phyloP scores from a whole-genome alignment of 2,329 filamentous ascomycete species.

The Aspergillus transmontanensis region DNA sequence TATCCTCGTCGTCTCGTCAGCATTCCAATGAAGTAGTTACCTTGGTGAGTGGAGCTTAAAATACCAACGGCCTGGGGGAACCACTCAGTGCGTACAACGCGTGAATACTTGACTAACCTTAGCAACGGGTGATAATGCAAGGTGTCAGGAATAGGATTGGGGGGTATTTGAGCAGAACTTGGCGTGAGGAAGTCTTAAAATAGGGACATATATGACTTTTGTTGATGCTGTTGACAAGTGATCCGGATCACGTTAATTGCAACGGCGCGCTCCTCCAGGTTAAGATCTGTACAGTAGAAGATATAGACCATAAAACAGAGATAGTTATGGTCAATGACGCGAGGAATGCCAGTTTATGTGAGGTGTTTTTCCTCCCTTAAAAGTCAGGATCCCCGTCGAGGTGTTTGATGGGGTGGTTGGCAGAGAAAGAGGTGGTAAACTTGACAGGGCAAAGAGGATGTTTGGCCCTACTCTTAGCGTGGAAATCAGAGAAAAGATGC shows the following conservation, averaged over 20 bases:
- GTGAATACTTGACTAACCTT: conserved; percentile 35
- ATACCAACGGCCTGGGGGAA: conserved; percentile 33
- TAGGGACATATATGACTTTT: conserved; percentile 27
- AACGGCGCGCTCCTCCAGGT: conserved; percentile 14
- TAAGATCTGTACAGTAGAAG: conserved; percentile 4
- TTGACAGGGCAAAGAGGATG: conserved; percentile 43
- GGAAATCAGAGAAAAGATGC: conserved; percentile 37
- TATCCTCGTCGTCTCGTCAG: conserved; percentile 33
- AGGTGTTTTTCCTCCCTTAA: neutral
- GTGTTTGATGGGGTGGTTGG: conserved; percentile 20
- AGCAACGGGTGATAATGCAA: conserved; percentile 26
- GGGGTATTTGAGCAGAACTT: conserved; percentile 22
- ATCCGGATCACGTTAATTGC: conserved; percentile 24
- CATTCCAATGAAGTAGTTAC: conserved; percentile 37
- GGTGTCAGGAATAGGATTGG: conserved; percentile 16
- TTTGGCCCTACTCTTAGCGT: conserved; percentile 47
- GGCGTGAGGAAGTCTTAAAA: conserved; percentile 19
- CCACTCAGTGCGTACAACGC: conserved; percentile 38
- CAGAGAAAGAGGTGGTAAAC: conserved; percentile 34
- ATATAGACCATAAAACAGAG: neutral
- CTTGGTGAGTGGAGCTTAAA: conserved; percentile 32
- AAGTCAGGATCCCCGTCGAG: conserved; percentile 11
- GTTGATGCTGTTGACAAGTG: conserved; percentile 35
- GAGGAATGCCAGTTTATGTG: conserved; percentile 19
- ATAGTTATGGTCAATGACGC: conserved; percentile 19